Evolutionary conservation across 2,329 filamentous ascomycete genomes (phyloP).

Genomic region (Fusarium torreyae): DNA sequence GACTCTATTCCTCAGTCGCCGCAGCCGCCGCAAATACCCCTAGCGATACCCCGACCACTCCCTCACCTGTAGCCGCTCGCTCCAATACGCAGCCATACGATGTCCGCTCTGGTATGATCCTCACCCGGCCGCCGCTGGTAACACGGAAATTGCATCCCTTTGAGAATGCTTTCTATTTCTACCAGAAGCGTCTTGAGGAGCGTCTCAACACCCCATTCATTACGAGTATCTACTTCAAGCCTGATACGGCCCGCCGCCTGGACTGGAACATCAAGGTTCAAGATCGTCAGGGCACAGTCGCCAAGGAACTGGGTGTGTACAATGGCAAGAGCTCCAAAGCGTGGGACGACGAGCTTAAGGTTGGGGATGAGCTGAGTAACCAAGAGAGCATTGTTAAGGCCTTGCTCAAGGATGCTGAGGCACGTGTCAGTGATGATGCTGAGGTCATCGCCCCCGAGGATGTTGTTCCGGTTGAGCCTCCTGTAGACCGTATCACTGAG

Average conservation of each 20-base stretch:
- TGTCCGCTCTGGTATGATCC: slow-evolving; percentile 78
- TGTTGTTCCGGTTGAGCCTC: slow-evolving; percentile 78
- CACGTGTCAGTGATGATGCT: slow-evolving; percentile 71
- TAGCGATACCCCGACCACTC: slow-evolving; percentile 38
- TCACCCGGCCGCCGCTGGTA: slow-evolving; percentile 89
- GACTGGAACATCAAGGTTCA: slow-evolving; percentile 92
- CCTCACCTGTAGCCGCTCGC: slow-evolving; percentile 33
- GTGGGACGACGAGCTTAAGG: slow-evolving; percentile 93
- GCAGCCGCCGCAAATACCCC: slow-evolving; percentile 43
- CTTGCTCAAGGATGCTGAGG: slow-evolving; percentile 82
- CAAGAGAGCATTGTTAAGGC: slow-evolving; percentile 76
- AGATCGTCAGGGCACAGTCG: slow-evolving; percentile 79
- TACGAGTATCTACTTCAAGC: slow-evolving; percentile 95
- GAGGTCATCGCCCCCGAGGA: slow-evolving; percentile 71
- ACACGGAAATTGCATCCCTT: slow-evolving; percentile 89
- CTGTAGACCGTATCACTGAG: slow-evolving; percentile 79
- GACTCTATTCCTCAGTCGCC: slow-evolving; percentile 56
- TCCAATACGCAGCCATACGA: slow-evolving; percentile 57
- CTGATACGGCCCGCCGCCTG: slow-evolving; percentile 84
- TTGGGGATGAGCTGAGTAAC: slow-evolving; percentile 78
- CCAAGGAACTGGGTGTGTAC: slow-evolving; percentile 89
- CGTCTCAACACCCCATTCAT: slow-evolving; percentile 89
- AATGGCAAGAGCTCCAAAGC: slow-evolving; percentile 76
- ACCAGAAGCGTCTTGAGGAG: slow-evolving; percentile 97
- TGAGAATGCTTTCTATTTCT: slow-evolving; percentile 94